phyloP scores from a whole-genome alignment of 169 alveolate genomes.

The Theileria luwenshuni region DNA sequence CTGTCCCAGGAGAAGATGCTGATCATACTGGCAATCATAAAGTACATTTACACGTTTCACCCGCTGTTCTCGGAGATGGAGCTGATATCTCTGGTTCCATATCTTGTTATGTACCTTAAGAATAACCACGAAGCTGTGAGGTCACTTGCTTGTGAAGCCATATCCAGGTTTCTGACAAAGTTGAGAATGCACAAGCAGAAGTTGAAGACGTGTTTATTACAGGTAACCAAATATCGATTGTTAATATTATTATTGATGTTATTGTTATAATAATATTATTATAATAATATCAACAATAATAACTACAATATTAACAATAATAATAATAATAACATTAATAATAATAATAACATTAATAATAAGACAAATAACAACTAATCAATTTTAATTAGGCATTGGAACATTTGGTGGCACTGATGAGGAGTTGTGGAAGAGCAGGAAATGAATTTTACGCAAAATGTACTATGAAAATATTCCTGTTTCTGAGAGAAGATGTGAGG shows the following conservation, averaged over 20 bases:
- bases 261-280: no score
- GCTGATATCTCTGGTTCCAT: constrained; percentile 34
- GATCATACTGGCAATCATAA: constrained; percentile 55
- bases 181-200: constrained; percentile 25
- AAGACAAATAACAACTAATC: neutral
- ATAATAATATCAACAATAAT: neutral
- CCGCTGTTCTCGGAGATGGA: constrained; percentile 43
- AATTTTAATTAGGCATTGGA: constrained; percentile 31
- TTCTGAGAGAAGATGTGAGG: constrained; percentile 39
- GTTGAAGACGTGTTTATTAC: constrained; percentile 45
- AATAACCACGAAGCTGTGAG: constrained; percentile 60
- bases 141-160: constrained; percentile 58
- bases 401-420: constrained; percentile 42
- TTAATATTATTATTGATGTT: no score
- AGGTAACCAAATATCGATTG: constrained; percentile 10
- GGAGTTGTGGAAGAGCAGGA: constrained; percentile 21
- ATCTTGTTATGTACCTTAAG: constrained; percentile 26
- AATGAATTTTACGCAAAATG: constrained; percentile 66
- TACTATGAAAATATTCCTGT: constrained; percentile 52
- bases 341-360: no score
- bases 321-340: no score
- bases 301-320: neutral
- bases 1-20: constrained; percentile 31
- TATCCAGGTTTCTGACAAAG: constrained; percentile 43
- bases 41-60: constrained; percentile 51